These are phyloP conservation scores for Helotiales sp. DNA, from an alignment of 2,329 filamentous ascomycete genomes.

Conservation along the genomic window DNA sequence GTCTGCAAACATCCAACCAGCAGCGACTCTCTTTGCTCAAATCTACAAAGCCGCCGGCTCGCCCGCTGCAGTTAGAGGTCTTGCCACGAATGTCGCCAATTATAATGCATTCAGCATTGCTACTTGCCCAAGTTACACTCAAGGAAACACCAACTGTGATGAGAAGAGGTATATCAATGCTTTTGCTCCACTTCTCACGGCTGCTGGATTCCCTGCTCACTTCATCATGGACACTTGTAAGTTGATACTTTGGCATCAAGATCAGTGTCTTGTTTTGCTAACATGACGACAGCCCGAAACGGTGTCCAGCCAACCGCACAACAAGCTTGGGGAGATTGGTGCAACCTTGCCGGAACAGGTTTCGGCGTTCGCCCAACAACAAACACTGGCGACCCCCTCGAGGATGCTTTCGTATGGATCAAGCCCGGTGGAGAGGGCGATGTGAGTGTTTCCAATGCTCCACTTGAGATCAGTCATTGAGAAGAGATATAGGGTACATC, in stretches of 20 bases:
- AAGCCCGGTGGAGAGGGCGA: slow-evolving; percentile 61
- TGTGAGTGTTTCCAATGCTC: slow-evolving; percentile 9
- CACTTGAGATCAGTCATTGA: neutral
- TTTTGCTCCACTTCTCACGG: slow-evolving; percentile 47
- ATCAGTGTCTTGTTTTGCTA: neutral
- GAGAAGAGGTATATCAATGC: slow-evolving; percentile 53
- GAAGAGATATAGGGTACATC: slow-evolving; percentile 35
- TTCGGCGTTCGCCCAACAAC: slow-evolving; percentile 64
- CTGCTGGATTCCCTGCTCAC: slow-evolving; percentile 50
- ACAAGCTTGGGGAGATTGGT: slow-evolving; percentile 65
- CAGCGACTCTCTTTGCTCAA: slow-evolving; percentile 47
- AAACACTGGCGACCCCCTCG: slow-evolving; percentile 57
- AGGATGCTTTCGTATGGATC: slow-evolving; percentile 70
- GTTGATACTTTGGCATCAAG: slow-evolving; percentile 12
- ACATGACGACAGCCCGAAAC: slow-evolving; percentile 49
- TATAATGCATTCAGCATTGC: slow-evolving; percentile 54
- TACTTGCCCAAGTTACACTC: slow-evolving; percentile 42
- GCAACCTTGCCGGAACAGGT: slow-evolving; percentile 62
- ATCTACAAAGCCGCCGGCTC: slow-evolving; percentile 48
- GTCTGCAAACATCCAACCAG: slow-evolving; percentile 56
- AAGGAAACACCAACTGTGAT: slow-evolving; percentile 50
- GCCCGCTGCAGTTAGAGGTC: slow-evolving; percentile 49
- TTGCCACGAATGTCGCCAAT: slow-evolving; percentile 58
- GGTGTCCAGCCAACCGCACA: slow-evolving; percentile 60
- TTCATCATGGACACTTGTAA: slow-evolving; percentile 55